Evolutionary conservation across 306 rosid genomes (phyloP).

Genomic region (Prunus armeniaca): DNA sequence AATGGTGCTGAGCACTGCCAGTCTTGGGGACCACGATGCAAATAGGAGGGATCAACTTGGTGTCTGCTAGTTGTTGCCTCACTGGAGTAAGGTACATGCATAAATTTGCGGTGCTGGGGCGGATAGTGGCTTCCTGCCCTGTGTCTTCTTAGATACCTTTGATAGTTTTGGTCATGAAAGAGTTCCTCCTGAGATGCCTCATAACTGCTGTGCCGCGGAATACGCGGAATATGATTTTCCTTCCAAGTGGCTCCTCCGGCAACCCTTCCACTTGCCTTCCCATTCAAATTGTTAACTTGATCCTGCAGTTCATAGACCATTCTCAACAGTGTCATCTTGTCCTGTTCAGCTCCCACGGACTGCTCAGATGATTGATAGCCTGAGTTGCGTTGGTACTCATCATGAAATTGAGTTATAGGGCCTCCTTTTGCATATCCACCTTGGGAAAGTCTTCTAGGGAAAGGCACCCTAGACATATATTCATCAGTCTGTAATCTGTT

Average conservation of each 20-base stretch:
- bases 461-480: slow-evolving; percentile 39
- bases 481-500: slow-evolving; percentile 40
- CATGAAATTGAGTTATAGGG: slow-evolving; percentile 36
- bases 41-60: slow-evolving; percentile 45
- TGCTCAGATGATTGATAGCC: slow-evolving; percentile 42
- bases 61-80: slow-evolving; percentile 55
- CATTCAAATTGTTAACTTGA: slow-evolving; percentile 43
- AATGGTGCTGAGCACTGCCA: slow-evolving; percentile 49
- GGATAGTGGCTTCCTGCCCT: slow-evolving; percentile 31
- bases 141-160: slow-evolving; percentile 39
- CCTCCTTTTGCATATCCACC: slow-evolving; percentile 41
- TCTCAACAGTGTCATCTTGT: slow-evolving; percentile 56
- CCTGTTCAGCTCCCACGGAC: slow-evolving; percentile 41
- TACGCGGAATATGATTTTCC: slow-evolving; percentile 32
- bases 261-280: slow-evolving; percentile 36
- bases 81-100: slow-evolving; percentile 60
- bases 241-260: slow-evolving; percentile 34
- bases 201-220: slow-evolving; percentile 32
- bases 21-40: slow-evolving; percentile 40
- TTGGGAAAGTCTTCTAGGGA: slow-evolving; percentile 28
- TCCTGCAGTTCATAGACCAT: slow-evolving; percentile 62
- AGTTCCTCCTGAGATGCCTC: slow-evolving; percentile 39
- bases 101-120: slow-evolving; percentile 35
- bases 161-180: slow-evolving; percentile 38
- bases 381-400: slow-evolving; percentile 38